Evolutionary conservation across 2,329 filamentous ascomycete species (phyloP), one percentile per base, ranked within the genome.

Genomic region (Alternaria sp.): DNA sequence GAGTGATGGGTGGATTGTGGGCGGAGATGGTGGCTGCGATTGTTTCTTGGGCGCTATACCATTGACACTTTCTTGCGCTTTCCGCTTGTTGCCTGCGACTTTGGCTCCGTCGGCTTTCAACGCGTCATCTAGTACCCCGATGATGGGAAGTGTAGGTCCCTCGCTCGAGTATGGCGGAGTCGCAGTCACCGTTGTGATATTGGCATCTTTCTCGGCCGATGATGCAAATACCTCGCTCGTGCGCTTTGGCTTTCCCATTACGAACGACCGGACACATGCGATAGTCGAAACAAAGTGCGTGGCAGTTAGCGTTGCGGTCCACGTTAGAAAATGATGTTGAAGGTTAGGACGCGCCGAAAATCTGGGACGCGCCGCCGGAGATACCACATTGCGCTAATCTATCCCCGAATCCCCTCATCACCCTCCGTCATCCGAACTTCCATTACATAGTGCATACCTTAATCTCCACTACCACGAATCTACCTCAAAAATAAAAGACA

Each of bases 191-290:
- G 42, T 34, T 9, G 49, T 55, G 11, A 38, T 58, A 41, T 46
- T 51, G 12, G 47, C 48, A 47, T 58, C 57, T 24, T 59, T 61
- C 44, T 58, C 51, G 7, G 55, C 51, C 6, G 63, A 67, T 6
- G 68, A 67, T 20, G 57, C 51, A 46, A 72, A 67, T 9, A 72
- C 61, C 34, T 70, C 67, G 57, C 62, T 66, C 66, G 69, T 69
- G 26, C 69, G 67, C 22, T 63, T 63, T 34, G 67, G 12, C 9
- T 60, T 65, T 1, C 56, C 59, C 67, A 70, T 70, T 2, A 6
- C 46, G 12, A 36, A 7, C 8, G 20, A n/a, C 7, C 9, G n/a
- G 8, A 3, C 16, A 8, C 14, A 16, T 7, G 8, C 39, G 7
- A 52, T 48, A 26, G 12, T 38, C 30, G 22, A 24, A 18, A 42